Evolutionary conservation across 805 yeast species (phyloP), one percentile per base, ranked within the genome.

Genomic region (Nakazawaea wickerhamii): DNA sequence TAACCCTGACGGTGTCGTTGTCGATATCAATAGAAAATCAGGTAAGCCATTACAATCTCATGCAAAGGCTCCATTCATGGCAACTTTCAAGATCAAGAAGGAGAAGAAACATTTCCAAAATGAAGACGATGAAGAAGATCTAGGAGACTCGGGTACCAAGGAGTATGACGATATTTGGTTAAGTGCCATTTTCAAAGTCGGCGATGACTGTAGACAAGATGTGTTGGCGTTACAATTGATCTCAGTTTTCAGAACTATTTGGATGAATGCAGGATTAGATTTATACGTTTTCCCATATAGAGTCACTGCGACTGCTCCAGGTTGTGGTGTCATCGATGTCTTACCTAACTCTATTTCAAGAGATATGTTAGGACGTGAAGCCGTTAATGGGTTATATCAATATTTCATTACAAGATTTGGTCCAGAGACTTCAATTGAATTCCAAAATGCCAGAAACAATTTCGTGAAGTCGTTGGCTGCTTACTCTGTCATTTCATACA

Each of bases 201-300:
- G 99, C 47, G 99, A 93, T 65, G 99, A 93, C 64, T 91, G 98
- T 68, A 77, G 99, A 52, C 99, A 93, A 63, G 99, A 93, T 64
- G 91, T 93, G 38, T 72, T 93, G 51, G 97, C 96, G 0, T 68
- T 93, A 45, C 99, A 93, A 59, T 69, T 93, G 56, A 84, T 95
- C 45, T 84, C 96, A 3, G 81, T 93, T 28, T 93, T 95, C 71
- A 75, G 95, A 54, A 80, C 91, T 34, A 86, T 93, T 40, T 93
- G 96, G 95, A 77, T 79, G 48, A 75, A 78, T 49, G 79, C 85
- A 10, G 98, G 98, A 1, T 69, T 93, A 48, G 98, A 93, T 60
- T 75, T 91, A 33, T 93, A 72, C 61, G 95, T 93, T 20, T 95
- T 78, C 65, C 99, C 99, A 1, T 77, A 93, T 63, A 69, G 97